These are phyloP conservation scores for Phaffomyces thermotolerans DNA, from an alignment of 805 yeast species.

Conservation along the genomic window DNA sequence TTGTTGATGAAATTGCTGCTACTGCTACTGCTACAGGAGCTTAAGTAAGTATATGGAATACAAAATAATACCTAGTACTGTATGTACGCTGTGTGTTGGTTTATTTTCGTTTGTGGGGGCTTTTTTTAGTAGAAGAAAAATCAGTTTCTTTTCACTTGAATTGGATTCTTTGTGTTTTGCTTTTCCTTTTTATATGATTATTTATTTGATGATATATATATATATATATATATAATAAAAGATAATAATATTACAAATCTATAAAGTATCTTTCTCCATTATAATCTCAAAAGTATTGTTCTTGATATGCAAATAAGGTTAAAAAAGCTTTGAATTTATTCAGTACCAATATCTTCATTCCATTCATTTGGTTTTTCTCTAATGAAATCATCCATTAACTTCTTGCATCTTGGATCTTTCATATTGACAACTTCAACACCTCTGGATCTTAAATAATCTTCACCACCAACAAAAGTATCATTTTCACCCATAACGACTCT, in stretches of 20 bases:
- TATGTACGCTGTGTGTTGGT: too few relatives aligned
- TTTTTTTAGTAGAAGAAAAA: too few relatives aligned
- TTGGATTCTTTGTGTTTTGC: too few relatives aligned
- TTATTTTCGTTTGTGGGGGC: too few relatives aligned
- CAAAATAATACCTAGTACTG: too few relatives aligned
- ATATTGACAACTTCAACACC: conserved; percentile 70
- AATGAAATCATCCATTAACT: conserved; percentile 73
- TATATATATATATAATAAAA: too few relatives aligned
- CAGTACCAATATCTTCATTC: conserved; percentile 71
- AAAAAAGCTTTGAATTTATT: conserved; percentile 10
- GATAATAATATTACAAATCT: too few relatives aligned
- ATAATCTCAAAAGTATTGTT: too few relatives aligned
- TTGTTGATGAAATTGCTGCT: conserved; percentile 16
- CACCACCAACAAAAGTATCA: conserved; percentile 76
- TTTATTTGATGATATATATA: background rate
- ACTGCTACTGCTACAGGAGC: conserved; percentile 3
- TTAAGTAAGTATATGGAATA: too few relatives aligned
- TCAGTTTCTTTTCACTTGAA: too few relatives aligned
- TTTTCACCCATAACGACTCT: conserved; percentile 90
- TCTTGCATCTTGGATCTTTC: conserved; percentile 54
- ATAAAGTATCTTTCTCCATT: too few relatives aligned
- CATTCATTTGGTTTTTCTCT: conserved; percentile 69
- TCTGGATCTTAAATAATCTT: conserved; percentile 54
- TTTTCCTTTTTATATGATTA: background rate
- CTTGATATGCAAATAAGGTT: too few relatives aligned